Evolutionary conservation across 768 basidiomycete species (phyloP).

Genomic region (Baorangia bicolor): DNA sequence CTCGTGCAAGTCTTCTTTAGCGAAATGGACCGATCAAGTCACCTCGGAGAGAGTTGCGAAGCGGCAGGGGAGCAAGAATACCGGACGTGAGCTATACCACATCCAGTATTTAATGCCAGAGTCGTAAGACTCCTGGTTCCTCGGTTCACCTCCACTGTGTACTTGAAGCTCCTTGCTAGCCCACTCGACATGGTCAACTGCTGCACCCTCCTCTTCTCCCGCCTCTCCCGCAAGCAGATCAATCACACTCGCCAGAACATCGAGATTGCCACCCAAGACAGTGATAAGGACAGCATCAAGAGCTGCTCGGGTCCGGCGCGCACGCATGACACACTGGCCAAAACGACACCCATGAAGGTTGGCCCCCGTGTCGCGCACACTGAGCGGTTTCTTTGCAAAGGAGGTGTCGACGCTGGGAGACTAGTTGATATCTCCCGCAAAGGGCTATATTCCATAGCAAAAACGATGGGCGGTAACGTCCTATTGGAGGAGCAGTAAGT

Average conservation of each 20-base stretch:
- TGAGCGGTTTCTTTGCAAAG: conserved; percentile 35
- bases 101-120: conserved; percentile 24
- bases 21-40: conserved; percentile 17
- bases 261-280: conserved; percentile 20
- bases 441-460: conserved; percentile 32
- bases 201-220: conserved; percentile 23
- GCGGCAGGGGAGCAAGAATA: conserved; percentile 8
- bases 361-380: conserved; percentile 37
- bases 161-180: conserved; percentile 18
- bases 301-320: conserved; percentile 36
- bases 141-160: conserved; percentile 18
- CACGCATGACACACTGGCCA: conserved; percentile 26
- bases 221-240: conserved; percentile 21
- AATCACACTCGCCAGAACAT: conserved; percentile 20
- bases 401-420: conserved; percentile 36
- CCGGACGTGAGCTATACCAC: conserved; percentile 20
- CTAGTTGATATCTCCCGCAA: conserved; percentile 36
- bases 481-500: conserved; percentile 37
- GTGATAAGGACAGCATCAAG: conserved; percentile 27
- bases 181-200: conserved; percentile 29
- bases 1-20: conserved; percentile 26
- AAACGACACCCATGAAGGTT: conserved; percentile 24
- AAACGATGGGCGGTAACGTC: conserved; percentile 37
- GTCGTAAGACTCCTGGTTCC: conserved; percentile 8
- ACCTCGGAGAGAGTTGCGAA: conserved; percentile 17